Conservation (phyloP, 2,329 filamentous ascomycete species). For the Onygena corvina region DNA sequence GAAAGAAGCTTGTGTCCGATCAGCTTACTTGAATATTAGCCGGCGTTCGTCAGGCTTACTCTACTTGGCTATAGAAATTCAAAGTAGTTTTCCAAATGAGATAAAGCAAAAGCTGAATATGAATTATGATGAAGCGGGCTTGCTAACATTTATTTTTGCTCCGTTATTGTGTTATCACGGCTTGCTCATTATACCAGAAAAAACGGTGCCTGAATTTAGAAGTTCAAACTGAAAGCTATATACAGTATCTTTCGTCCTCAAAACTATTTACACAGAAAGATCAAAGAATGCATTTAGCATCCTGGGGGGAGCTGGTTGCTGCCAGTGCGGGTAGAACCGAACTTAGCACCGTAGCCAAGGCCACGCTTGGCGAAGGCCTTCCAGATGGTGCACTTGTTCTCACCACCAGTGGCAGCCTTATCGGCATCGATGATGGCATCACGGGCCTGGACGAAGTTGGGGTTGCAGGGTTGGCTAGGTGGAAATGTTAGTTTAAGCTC, state of each 20-base stretch:
- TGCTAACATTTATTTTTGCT: too few relatives aligned
- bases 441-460: slow-evolving; percentile 15
- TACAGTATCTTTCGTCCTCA: background rate
- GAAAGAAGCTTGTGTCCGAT: too few relatives aligned
- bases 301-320: slow-evolving; percentile 1
- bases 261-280: slow-evolving; percentile 2
- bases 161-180: too few relatives aligned
- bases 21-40: too few relatives aligned
- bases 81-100: too few relatives aligned
- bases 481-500: background rate
- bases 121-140: too few relatives aligned
- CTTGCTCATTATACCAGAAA: too few relatives aligned
- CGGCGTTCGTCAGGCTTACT: too few relatives aligned
- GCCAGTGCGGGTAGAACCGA: background rate
- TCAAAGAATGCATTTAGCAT: background rate
- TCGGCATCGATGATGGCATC: slow-evolving; percentile 14
- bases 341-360: slow-evolving; percentile 7
- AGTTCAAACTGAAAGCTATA: background rate
- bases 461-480: slow-evolving; percentile 13
- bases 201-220: background rate
- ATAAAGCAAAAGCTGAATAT: too few relatives aligned
- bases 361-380: slow-evolving; percentile 13
- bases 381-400: slow-evolving; percentile 14
- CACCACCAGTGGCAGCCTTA: slow-evolving; percentile 9
- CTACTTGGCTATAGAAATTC: too few relatives aligned